Percentiles rank a stretch among this genome's conserved stretches.
These are phyloP conservation scores for Arthrinium phaeospermum DNA, from an alignment of 2,329 filamentous ascomycete species.

Conservation along the genomic window DNA sequence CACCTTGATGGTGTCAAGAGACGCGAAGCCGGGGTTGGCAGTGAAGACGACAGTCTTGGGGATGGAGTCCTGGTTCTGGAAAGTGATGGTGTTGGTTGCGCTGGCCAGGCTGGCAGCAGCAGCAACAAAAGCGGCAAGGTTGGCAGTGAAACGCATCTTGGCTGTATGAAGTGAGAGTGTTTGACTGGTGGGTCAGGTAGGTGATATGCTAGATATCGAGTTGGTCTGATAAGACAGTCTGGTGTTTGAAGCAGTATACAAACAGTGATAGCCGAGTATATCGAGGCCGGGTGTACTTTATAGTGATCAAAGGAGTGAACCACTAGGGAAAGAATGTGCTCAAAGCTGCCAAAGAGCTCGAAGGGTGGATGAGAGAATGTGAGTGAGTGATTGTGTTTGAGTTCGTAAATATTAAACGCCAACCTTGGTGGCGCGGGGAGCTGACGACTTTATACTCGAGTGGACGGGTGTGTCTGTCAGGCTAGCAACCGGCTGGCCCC, in stretches of 20 bases:
- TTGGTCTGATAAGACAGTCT: constrained; percentile 23
- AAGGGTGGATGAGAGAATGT: constrained; percentile 30
- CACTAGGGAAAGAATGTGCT: constrained; percentile 34
- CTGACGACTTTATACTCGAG: constrained; percentile 4
- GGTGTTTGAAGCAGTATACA: constrained; percentile 22
- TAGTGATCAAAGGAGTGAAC: constrained; percentile 39
- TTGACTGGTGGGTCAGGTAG: constrained; percentile 27
- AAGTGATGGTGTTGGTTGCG: constrained; percentile 58
- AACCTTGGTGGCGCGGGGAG: background rate
- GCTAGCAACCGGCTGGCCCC: background rate
- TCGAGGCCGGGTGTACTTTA: constrained; percentile 25
- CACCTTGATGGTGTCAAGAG: constrained; percentile 48
- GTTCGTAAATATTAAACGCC: background rate
- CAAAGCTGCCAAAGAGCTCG: constrained; percentile 31
- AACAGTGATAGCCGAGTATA: constrained; percentile 23
- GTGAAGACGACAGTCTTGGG: constrained; percentile 59
- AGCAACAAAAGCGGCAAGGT: constrained; percentile 48
- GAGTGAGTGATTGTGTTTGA: constrained; percentile 26
- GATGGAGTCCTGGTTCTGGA: constrained; percentile 61
- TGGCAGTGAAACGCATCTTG: constrained; percentile 61
- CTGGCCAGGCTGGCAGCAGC: constrained; percentile 49
- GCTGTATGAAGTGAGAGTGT: constrained; percentile 27
- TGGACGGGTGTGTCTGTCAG: background rate
- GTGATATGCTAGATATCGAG: constrained; percentile 23
- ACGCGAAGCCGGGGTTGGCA: constrained; percentile 43